Evolutionary conservation across 768 basidiomycete species (phyloP), one percentile per base, ranked within the genome.

Genomic region (Xerocomus spinulosus): DNA sequence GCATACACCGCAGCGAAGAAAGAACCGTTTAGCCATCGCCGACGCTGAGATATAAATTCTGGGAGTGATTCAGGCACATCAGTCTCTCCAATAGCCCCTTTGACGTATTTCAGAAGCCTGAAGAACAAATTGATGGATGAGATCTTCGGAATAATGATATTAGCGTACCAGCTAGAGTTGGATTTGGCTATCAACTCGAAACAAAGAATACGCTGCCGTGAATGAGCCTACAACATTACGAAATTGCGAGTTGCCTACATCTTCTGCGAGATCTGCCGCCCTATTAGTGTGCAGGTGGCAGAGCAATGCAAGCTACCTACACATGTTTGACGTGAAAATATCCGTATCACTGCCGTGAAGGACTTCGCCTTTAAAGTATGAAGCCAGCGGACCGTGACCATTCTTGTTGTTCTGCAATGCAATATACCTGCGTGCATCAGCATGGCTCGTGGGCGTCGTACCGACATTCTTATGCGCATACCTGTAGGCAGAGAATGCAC

Each of bases 281-380:
- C 17, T 49, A 30, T 55, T 46, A 60, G 50, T 23, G 47, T 39
- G 48, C 29, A 33, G 44, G 15, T 29, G 33, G 2, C 12, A 2
- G 29, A 33, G 18, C 6, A 41, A 26, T 15, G 24, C 6, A 37
- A 46, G 2, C 24, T 3, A 74, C 83, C 44, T 68, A 88, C 87
- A 97, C 92, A 95, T 95, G 59, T 96, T 96, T 8, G 92, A 92
- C 5, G 91, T 94, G 67, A 93, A 93, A 37, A 95, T 92, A 60
- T 93, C 91, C 0, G 90, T 87, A 60, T 90, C 87, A 24, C 82
- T 78, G 9, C 88, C 90, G 55, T 87, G 83, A 21, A 91, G 67
- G 18, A 86, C 77, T 64, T 99, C 96, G 9, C 96, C 96, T 63
- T 97, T 89, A 76, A 99, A 99, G 66, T 99, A 99, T 14, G 94